Base-by-base conservation (phyloP, 1,139 yeast species). In the Saccharomyces hybrid region DNA sequence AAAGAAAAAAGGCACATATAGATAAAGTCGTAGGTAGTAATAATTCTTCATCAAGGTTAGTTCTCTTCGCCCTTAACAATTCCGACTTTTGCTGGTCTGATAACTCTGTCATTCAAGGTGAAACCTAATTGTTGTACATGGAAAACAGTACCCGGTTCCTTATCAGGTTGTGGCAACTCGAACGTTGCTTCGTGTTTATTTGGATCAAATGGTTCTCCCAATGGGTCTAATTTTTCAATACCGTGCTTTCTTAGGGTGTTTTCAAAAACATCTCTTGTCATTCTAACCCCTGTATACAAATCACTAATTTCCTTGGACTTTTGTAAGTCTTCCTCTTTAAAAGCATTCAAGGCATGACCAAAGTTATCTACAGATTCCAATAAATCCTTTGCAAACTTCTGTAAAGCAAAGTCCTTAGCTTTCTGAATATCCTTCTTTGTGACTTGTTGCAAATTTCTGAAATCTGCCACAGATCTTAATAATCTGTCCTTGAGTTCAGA, bases 71-170 rank as follows among this genome's bases (percentile, higher is more conserved):
- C 83, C 75, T 86, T 88, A 62, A 90, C 97, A 67, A 91, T 82
- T 64, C 98, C 97, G 63, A 91, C 98, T 78, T 91, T 91, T 58
- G 98, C 96, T 46, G 98, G 96, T 74, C 98, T 84, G 69, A 91
- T 80, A 48, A 90, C 96, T 70, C 97, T 81, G 62, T 86, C 83
- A 73, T 90, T 90, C 67, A 89, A 79, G 56, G 86, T 82, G 76
- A 85, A 91, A 50, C 98, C 98, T 27, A 85, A 80, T 73, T 88
- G 96, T 74, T 91, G 96, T 54, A 90, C 96, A 66, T 83, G 90
- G 83, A 90, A 88, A 55, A 91, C 88, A 41, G 96, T 86, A 57
- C 96, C 96, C 42, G 97, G 88, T 72, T 87, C 93, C 72, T 89
- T 88, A 66, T 83, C 95, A 50, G 95, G 89, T 67, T 87, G 89